Percentiles rank a stretch among this genome's conserved stretches.
Evolutionary conservation across 2,329 filamentous ascomycete species (phyloP).

Genomic region (Aureobasidium sp.): DNA sequence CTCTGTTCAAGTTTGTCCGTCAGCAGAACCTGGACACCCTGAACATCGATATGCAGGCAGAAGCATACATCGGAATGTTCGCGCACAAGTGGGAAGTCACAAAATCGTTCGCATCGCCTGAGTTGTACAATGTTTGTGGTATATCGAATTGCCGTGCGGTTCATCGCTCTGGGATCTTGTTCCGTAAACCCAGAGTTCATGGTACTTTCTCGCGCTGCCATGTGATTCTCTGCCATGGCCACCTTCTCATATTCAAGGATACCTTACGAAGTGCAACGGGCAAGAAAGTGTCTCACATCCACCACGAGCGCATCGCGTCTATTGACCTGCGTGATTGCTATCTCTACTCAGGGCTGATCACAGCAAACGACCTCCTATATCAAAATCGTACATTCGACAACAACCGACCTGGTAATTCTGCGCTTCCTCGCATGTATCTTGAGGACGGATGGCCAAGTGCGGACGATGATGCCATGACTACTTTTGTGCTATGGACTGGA

Average conservation of each 20-base stretch:
- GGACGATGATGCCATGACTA: slow-evolving; percentile 58
- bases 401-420: slow-evolving; percentile 51
- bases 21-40: slow-evolving; percentile 50
- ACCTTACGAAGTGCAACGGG: slow-evolving; percentile 48
- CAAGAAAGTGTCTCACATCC: slow-evolving; percentile 49
- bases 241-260: slow-evolving; percentile 54
- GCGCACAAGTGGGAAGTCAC: slow-evolving; percentile 61
- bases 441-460: slow-evolving; percentile 53
- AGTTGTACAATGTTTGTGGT: slow-evolving; percentile 61
- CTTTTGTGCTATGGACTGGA: slow-evolving; percentile 59
- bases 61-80: slow-evolving; percentile 58
- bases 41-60: slow-evolving; percentile 57
- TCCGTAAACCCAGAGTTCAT: slow-evolving; percentile 55
- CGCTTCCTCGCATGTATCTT: slow-evolving; percentile 51
- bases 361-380: slow-evolving; percentile 55
- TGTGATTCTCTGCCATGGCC: slow-evolving; percentile 52
- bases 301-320: slow-evolving; percentile 51
- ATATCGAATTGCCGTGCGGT: slow-evolving; percentile 55
- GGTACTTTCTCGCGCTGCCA: slow-evolving; percentile 52
- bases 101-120: slow-evolving; percentile 52
- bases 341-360: slow-evolving; percentile 55
- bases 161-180: slow-evolving; percentile 53
- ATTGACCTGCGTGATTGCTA: slow-evolving; percentile 57
- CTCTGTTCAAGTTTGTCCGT: slow-evolving; percentile 48
- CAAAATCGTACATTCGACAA: slow-evolving; percentile 56